Evolutionary conservation across 768 basidiomycete genomes (phyloP).

Genomic region (Botryobasidium botryosum): DNA sequence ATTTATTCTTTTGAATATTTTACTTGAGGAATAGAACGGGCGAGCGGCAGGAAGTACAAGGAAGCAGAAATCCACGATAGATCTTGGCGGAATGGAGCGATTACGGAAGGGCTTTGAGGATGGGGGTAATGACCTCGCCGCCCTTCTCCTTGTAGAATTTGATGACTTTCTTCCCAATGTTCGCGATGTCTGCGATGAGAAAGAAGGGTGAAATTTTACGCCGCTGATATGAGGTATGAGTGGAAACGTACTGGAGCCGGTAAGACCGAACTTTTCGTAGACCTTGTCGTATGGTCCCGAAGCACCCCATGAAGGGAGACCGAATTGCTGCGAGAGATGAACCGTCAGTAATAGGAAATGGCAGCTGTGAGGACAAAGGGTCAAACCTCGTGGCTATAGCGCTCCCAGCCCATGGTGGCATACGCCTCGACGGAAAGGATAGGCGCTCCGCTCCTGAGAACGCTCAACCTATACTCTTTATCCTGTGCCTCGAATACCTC

Average conservation of each 20-base stretch:
- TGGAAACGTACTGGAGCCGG: slow-evolving; percentile 41
- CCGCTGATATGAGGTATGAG: slow-evolving; percentile 1
- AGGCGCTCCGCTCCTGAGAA: slow-evolving; percentile 77
- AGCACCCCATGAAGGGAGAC: slow-evolving; percentile 62
- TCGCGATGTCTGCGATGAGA: slow-evolving; percentile 43
- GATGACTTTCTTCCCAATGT: slow-evolving; percentile 70
- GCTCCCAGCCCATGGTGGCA: slow-evolving; percentile 65
- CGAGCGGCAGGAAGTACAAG: too few relatives aligned
- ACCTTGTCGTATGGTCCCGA: slow-evolving; percentile 83
- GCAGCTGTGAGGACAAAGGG: slow-evolving; percentile 1
- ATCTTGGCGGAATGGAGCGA: too few relatives aligned
- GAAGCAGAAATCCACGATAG: too few relatives aligned
- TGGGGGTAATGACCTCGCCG: slow-evolving; percentile 52
- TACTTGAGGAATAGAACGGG: too few relatives aligned
- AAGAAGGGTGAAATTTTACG: slow-evolving; percentile 5
- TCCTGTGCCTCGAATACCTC: slow-evolving; percentile 72
- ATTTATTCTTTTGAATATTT: too few relatives aligned
- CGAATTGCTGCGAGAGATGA: slow-evolving; percentile 37
- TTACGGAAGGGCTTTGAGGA: slow-evolving; percentile 67
- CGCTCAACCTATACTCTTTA: slow-evolving; percentile 61
- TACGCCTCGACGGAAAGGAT: slow-evolving; percentile 81
- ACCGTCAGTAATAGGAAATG: slow-evolving; percentile 8
- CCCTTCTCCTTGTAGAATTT: slow-evolving; percentile 72
- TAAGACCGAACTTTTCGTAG: slow-evolving; percentile 82
- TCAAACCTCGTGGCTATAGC: slow-evolving; percentile 69